These are phyloP conservation scores for Microsporum canis DNA, from an alignment of 2,329 filamentous ascomycete species.

Conservation along the genomic window DNA sequence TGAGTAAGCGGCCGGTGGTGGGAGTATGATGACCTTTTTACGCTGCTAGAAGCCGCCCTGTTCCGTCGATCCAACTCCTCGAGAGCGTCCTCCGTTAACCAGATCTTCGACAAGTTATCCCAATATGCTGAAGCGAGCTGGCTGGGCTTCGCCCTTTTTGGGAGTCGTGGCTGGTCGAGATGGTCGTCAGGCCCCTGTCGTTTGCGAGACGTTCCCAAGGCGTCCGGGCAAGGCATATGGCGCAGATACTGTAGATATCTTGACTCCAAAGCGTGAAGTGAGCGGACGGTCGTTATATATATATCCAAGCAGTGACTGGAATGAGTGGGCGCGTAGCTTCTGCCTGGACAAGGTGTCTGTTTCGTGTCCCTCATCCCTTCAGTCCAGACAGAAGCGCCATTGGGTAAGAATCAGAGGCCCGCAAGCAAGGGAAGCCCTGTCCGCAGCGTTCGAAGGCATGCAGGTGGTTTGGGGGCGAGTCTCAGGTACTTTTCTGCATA, in stretches of 20 bases:
- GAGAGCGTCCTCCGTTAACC: slow-evolving; percentile 11
- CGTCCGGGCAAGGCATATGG: not conserved
- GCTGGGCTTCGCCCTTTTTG: not conserved
- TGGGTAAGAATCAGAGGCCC: too few species aligned
- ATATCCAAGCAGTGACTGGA: too few species aligned
- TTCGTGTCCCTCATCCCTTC: too few species aligned
- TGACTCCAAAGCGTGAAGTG: not conserved
- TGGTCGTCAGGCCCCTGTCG: not conserved
- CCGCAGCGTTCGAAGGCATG: too few species aligned
- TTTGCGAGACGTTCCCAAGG: too few species aligned
- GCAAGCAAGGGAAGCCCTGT: too few species aligned
- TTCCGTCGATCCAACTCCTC: slow-evolving; percentile 18
- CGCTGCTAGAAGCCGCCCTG: not conserved
- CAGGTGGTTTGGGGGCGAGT: too few species aligned
- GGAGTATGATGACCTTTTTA: not conserved
- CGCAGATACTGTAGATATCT: not conserved
- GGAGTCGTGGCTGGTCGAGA: not conserved
- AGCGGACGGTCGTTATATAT: too few species aligned
- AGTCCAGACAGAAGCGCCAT: too few species aligned
- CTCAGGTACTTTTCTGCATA: too few species aligned
- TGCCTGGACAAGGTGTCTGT: too few species aligned
- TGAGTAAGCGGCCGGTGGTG: slow-evolving; percentile 8
- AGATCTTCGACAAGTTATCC: slow-evolving; percentile 16
- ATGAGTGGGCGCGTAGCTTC: too few species aligned
- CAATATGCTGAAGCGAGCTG: slow-evolving; percentile 14